A percentile compares a stretch with the other conserved stretches of the same genome.
phyloP scores from a whole-genome alignment of 495 filamentous ascomycete species.

The Cetradonia linearis region DNA sequence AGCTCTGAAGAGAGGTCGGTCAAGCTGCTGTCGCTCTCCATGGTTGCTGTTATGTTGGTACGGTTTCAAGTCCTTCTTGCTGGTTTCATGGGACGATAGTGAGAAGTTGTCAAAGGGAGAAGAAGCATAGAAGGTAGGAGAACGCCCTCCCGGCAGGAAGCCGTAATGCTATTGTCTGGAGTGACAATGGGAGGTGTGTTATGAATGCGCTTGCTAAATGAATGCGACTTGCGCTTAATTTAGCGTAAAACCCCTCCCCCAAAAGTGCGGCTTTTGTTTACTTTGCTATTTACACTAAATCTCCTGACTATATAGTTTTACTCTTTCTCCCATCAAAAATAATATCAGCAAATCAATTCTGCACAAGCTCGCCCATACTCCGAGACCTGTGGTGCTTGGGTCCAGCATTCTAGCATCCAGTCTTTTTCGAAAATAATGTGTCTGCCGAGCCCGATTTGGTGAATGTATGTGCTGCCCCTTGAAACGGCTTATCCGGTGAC shows the following conservation, averaged over 20 bases:
- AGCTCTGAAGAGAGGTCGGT: constrained; percentile 43
- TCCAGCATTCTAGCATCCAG: not conserved
- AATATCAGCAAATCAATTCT: not conserved
- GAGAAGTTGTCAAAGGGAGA: not conserved
- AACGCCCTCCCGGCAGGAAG: not conserved
- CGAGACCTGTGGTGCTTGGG: not conserved
- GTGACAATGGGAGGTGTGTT: not conserved
- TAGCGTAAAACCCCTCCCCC: constrained; percentile 12
- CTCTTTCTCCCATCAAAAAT: not conserved
- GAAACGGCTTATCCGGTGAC: not conserved
- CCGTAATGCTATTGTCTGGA: not conserved
- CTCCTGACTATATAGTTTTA: not conserved
- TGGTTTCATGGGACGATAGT: constrained; percentile 2
- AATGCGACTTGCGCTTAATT: constrained; percentile 16
- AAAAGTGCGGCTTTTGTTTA: constrained; percentile 15
- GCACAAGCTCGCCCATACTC: not conserved
- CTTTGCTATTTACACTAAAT: constrained; percentile 9
- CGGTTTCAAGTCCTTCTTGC: constrained; percentile 9
- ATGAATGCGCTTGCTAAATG: constrained; percentile 10
- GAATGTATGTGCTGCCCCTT: not conserved
- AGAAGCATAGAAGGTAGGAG: not conserved
- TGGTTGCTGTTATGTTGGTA: constrained; percentile 23
- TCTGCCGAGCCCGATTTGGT: not conserved
- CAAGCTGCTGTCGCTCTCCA: constrained; percentile 34
- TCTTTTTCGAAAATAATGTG: not conserved